phyloP scores from a whole-genome alignment of 1,284 basidiomycete genomes.

The Golubevia sp. region DNA sequence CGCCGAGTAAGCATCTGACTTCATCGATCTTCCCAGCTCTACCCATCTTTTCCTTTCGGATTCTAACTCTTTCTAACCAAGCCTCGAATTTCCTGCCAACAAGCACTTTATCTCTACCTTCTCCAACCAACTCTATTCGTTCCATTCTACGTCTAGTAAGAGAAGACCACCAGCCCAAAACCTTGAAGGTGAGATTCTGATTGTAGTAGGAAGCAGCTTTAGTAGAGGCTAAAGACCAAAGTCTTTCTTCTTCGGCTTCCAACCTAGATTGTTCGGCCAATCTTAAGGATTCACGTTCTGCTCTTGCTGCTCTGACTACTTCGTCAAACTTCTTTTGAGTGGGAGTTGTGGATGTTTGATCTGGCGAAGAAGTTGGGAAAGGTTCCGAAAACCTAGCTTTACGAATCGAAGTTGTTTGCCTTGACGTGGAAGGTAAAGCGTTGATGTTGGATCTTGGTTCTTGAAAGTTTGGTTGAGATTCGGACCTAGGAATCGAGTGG shows the following conservation, averaged over 20 bases:
- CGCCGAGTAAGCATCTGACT: slow-evolving; percentile 28
- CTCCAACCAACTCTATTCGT: slow-evolving; percentile 11
- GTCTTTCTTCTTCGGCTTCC: slow-evolving; percentile 12
- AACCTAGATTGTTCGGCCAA: slow-evolving; percentile 6
- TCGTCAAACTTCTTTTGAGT: neutral
- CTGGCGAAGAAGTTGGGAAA: too few relatives aligned
- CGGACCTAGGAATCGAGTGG: too few relatives aligned
- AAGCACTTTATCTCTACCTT: slow-evolving; percentile 14
- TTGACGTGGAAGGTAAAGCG: too few relatives aligned
- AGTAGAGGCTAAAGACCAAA: neutral
- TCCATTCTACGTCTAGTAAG: slow-evolving; percentile 15
- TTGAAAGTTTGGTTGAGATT: too few relatives aligned
- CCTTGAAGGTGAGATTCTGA: slow-evolving; percentile 12
- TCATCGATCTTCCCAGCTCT: slow-evolving; percentile 18
- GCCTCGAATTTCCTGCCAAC: slow-evolving; percentile 17
- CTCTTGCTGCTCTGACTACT: slow-evolving; percentile 23
- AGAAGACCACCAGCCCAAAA: slow-evolving; percentile 32
- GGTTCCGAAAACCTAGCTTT: too few relatives aligned
- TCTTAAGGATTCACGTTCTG: slow-evolving; percentile 14
- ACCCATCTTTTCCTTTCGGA: neutral
- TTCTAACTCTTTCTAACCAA: slow-evolving; percentile 9
- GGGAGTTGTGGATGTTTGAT: neutral
- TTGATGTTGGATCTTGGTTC: too few relatives aligned
- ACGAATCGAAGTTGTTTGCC: too few relatives aligned
- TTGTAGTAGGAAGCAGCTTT: slow-evolving; percentile 18